These are phyloP conservation scores for Debaryomyces udenii DNA, from an alignment of 1,139 yeast genomes.

Conservation along the genomic window DNA sequence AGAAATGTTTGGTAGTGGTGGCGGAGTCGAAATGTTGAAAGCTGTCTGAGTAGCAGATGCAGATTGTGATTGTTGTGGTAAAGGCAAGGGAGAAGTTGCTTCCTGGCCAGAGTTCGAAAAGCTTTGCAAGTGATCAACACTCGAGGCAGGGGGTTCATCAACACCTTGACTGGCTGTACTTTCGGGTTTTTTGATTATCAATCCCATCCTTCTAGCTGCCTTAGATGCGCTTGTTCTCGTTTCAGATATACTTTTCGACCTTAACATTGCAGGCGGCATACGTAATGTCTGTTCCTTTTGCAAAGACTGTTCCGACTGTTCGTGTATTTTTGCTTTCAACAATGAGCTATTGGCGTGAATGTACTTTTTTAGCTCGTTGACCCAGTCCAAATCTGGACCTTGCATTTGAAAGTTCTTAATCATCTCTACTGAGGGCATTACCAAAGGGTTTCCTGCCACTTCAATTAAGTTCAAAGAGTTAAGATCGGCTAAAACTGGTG, in stretches of 20 bases:
- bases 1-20: constrained; percentile 16
- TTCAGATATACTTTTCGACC: constrained; percentile 63
- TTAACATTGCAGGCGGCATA: constrained; percentile 22
- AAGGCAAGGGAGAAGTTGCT: constrained; percentile 14
- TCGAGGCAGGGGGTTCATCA: constrained; percentile 14
- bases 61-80: constrained; percentile 20
- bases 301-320: constrained; percentile 16
- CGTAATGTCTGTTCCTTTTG: constrained; percentile 15
- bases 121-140: constrained; percentile 6
- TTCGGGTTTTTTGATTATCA: constrained; percentile 53
- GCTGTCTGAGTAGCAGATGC: constrained; percentile 32
- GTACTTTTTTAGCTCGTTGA: constrained; percentile 52
- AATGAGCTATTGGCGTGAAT: constrained; percentile 32
- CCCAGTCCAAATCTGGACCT: constrained; percentile 55
- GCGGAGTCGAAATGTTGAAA: constrained; percentile 26
- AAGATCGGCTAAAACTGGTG: constrained; percentile 58
- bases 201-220: constrained; percentile 65
- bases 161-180: constrained; percentile 14
- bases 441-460: constrained; percentile 67
- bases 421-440: constrained; percentile 49
- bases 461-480: constrained; percentile 63
- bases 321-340: constrained; percentile 27
- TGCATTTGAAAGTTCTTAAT: constrained; percentile 40
- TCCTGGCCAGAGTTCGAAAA: background rate
- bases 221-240: constrained; percentile 63